Evolutionary conservation across 495 filamentous ascomycete genomes (phyloP), one percentile per base, ranked within the genome.

Genomic region (Aspergillus bertholletiae): DNA sequence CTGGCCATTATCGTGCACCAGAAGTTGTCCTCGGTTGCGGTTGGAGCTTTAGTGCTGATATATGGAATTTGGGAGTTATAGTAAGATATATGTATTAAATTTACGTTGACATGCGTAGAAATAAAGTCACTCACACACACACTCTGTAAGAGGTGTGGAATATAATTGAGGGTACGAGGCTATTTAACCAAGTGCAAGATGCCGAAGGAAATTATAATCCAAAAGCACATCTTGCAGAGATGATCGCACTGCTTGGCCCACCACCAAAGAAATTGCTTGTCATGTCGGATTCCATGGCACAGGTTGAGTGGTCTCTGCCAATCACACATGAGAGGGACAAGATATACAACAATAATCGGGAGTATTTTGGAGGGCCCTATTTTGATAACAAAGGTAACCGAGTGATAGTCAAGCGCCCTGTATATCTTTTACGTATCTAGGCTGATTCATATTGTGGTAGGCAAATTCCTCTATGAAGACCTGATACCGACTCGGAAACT

Each of bases 61-160:
- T 75, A 23, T 76, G 72, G 72, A 63, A 56, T 32, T 44, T 69
- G 7, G 76, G 73, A 2, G 65, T 72, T 34, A 59, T 77, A 70
- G 74, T 79, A 59, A 30, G 66, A 51, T 24, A 40, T 40, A 44
- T 43, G 52, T 44, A 21, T 44, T 2, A 21, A 18, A 20, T 18
- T 21, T 28, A 47, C 21, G 7, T 34, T 34, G 12, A 34, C 30
- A 34, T 34, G 13, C 13, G 30, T 34, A 12, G 26, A 28, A 28
- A 28, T 28, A 28, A 5, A 28, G 26, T 28, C 8, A 34, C 30
- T 34, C 6, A 34, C 27, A 5, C 5, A 28, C 5, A 28, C 30
- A 2, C 7, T 52, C 24, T 20, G 43, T 72, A 21, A 73, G 56
- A 46, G 51, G 39, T 68, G 15, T 80, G 74, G 71, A 64, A 76